Evolutionary conservation across 257 asterid species (phyloP).

Genomic region (Agastache rugosa): DNA sequence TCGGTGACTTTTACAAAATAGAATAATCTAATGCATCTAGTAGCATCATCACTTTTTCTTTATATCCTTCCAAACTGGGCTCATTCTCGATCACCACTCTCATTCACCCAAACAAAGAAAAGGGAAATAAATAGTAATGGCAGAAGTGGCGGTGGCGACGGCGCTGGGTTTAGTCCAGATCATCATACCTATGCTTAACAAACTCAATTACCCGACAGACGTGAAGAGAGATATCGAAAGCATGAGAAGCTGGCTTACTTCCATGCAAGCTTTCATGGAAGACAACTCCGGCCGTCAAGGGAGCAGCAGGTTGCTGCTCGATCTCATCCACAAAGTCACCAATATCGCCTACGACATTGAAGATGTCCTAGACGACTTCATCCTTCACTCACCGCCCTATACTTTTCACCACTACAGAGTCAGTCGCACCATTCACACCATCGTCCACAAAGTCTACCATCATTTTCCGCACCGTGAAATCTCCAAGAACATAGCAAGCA

Average conservation of each 20-base stretch:
- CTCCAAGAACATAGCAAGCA: conserved; percentile 9
- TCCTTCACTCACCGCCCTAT: conserved; percentile 35
- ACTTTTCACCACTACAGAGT: conserved; percentile 17
- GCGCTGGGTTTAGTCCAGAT: conserved; percentile 19
- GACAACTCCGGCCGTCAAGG: conserved; percentile 2
- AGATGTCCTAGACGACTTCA: conserved; percentile 40
- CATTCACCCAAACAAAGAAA: neutral
- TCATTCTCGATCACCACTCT: neutral
- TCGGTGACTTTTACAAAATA: too few species aligned
- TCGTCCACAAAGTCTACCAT: conserved; percentile 26
- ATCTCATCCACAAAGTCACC: conserved; percentile 14
- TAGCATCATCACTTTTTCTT: too few species aligned
- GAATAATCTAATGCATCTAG: too few species aligned
- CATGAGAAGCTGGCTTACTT: conserved; percentile 28
- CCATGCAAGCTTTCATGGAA: conserved; percentile 27
- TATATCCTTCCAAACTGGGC: too few species aligned
- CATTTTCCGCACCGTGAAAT: conserved; percentile 23
- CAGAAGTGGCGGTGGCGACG: conserved; percentile 41
- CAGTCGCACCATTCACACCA: neutral
- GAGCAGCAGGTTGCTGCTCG: neutral
- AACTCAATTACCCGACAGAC: neutral
- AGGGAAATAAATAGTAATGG: conserved; percentile 29
- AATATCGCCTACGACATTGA: conserved; percentile 36
- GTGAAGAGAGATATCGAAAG: neutral
- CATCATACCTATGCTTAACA: neutral